A percentile compares a stretch with the other conserved stretches of the same genome.
Evolutionary conservation across 441 rosid genomes (phyloP).

Genomic region (Dalechampia spathulata): DNA sequence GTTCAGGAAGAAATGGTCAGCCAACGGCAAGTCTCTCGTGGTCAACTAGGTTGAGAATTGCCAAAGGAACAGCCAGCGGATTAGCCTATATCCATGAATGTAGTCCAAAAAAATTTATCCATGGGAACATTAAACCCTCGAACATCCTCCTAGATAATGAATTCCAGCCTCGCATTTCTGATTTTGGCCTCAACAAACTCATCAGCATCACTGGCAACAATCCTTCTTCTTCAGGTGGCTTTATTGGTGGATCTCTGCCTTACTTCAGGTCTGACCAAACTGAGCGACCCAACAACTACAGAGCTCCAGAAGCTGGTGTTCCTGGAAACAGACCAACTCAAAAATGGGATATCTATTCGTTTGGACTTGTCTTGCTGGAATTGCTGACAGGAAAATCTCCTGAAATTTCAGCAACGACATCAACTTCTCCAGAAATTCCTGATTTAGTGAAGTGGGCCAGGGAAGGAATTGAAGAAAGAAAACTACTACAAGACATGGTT

Average conservation of each 20-base stretch:
- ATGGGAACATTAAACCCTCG: constrained; percentile 80
- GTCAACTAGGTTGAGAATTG: constrained; percentile 74
- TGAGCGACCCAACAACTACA: constrained; percentile 53
- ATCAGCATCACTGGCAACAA: constrained; percentile 59
- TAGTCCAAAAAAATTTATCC: constrained; percentile 84
- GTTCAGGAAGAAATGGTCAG: constrained; percentile 74
- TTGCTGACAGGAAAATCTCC: constrained; percentile 85
- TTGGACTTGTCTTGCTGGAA: constrained; percentile 77
- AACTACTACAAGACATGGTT: constrained; percentile 78
- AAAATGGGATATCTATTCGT: constrained; percentile 81
- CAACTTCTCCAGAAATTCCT: constrained; percentile 59
- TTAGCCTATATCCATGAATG: constrained; percentile 94
- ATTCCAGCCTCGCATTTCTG: constrained; percentile 62
- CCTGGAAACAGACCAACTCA: constrained; percentile 51
- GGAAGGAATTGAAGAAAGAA: constrained; percentile 80
- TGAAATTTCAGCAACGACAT: constrained; percentile 56
- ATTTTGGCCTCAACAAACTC: constrained; percentile 74
- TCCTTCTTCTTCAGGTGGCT: constrained; percentile 70
- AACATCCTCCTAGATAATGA: constrained; percentile 80
- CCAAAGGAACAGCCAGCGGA: constrained; percentile 82
- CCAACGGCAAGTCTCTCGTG: constrained; percentile 68
- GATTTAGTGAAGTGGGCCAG: constrained; percentile 84
- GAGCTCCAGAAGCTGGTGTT: constrained; percentile 75
- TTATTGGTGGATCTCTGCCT: constrained; percentile 73
- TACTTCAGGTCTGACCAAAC: constrained; percentile 55